phyloP scores from a whole-genome alignment of 306 rosid species.

The Cucumis cinereus region DNA sequence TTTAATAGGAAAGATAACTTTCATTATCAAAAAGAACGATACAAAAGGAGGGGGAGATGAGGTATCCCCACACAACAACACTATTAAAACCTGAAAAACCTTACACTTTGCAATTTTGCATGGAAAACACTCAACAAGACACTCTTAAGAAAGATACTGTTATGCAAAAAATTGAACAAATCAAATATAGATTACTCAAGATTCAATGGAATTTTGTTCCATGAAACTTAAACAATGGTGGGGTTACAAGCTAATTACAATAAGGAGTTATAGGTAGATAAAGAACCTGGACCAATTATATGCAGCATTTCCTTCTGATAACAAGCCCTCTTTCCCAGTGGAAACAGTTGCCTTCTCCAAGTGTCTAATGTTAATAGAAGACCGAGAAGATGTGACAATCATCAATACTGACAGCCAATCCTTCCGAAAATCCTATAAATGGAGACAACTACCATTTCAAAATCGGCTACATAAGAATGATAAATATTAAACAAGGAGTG shows the following conservation, averaged over 20 bases:
- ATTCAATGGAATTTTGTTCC: neutral
- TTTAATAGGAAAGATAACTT: too few relatives aligned
- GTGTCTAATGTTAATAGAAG: constrained; percentile 91
- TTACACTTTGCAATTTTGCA: too few relatives aligned
- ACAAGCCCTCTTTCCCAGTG: constrained; percentile 90
- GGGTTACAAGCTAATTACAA: neutral
- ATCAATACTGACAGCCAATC: constrained; percentile 86
- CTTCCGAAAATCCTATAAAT: constrained; percentile 70
- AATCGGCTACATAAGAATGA: neutral
- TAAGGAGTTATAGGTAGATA: neutral
- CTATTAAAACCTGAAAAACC: too few relatives aligned
- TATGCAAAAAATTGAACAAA: neutral
- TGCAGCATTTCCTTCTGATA: constrained; percentile 92
- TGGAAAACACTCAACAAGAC: neutral
- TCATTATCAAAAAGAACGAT: too few relatives aligned
- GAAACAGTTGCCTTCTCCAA: constrained; percentile 98
- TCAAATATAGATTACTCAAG: neutral
- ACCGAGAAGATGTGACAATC: constrained; percentile 89
- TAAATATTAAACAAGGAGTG: neutral
- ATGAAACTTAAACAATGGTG: neutral
- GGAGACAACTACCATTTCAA: neutral
- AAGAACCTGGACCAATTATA: constrained; percentile 95
- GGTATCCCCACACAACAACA: too few relatives aligned
- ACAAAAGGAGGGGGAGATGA: too few relatives aligned
- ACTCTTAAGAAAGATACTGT: neutral